Base-by-base conservation (phyloP, 108 stramenopile genomes). In the Discostella pseudostelligera region DNA sequence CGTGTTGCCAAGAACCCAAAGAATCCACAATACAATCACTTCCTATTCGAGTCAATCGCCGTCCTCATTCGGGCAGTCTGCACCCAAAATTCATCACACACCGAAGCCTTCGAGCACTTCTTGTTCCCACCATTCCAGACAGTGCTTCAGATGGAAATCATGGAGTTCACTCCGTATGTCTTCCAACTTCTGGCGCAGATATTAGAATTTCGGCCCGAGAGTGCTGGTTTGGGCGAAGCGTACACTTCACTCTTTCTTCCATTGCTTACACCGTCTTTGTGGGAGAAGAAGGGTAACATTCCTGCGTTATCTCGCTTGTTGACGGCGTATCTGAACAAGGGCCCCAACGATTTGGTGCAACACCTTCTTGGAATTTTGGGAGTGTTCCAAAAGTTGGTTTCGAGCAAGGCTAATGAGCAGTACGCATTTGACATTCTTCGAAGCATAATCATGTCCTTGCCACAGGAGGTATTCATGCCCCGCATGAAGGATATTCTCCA, bases 1-100 rank as follows among this genome's bases (percentile, higher is more conserved):
- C 79, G 82, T 1, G 96, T 96, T 16, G 93, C 94, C 62, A 90
- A 88, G 66, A 97, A 98, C 67, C 97, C 98, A 26, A 88, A 90
- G 25, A 97, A 97, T 53, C 98, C 98, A 12, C 90, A 87, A 40
- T 99, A 90, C 88, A 97, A 97, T 67, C 98, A 99, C 69, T 97
- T 84, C 75, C 78, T 99, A 6, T 98, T 98, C 65, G 98, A 99
- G 68, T 94, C 93, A 10, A 85, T 99, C 53, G 97, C 98, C 7
- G 90, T 96, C 20, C 80, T 97, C 24, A 82, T 99, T 42, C 74
- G 80, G 50, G 70, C 79, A 21, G 87, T 92, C 42, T 94, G 93
- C 62, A 67, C 85, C 47, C 75, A 80, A 59, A 80, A 97, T 61
- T 80, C 90, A 9, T 69, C 74, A 1, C 56, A 64, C 39, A 87